Conservation (phyloP, 1,139 yeast genomes). For the Nakaseomyces uthaithaninus region DNA sequence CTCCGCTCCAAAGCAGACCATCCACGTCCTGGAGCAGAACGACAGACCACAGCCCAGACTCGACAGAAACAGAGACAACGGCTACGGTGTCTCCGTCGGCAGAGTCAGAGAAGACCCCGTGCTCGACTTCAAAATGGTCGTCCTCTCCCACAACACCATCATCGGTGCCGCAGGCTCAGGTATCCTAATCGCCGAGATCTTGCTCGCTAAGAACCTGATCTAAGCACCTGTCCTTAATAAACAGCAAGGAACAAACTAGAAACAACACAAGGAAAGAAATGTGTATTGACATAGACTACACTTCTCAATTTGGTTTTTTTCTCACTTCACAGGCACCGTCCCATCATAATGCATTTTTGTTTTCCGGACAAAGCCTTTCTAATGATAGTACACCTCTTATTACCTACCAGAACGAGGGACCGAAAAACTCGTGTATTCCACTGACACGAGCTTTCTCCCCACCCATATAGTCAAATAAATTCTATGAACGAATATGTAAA, state of each 20-base stretch:
- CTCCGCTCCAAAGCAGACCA: slow-evolving; percentile 88
- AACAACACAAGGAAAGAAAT: neutral
- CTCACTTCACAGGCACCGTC: no score
- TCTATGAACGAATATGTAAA: no score
- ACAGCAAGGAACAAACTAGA: slow-evolving; percentile 1
- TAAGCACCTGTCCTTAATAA: slow-evolving; percentile 32
- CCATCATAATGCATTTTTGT: no score
- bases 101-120: slow-evolving; percentile 90
- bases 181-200: slow-evolving; percentile 84
- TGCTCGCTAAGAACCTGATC: slow-evolving; percentile 67
- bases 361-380: no score
- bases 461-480: no score
- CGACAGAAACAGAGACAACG: slow-evolving; percentile 91
- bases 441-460: no score
- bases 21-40: slow-evolving; percentile 80
- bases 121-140: slow-evolving; percentile 91
- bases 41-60: slow-evolving; percentile 98
- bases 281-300: neutral
- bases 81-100: slow-evolving; percentile 93
- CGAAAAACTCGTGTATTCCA: no score
- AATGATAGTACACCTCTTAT: no score
- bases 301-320: neutral
- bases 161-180: slow-evolving; percentile 99
- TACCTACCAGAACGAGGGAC: no score
- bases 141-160: slow-evolving; percentile 89